Base-by-base conservation (phyloP, 495 filamentous ascomycete species). In the Penicillium bovifimosum region DNA sequence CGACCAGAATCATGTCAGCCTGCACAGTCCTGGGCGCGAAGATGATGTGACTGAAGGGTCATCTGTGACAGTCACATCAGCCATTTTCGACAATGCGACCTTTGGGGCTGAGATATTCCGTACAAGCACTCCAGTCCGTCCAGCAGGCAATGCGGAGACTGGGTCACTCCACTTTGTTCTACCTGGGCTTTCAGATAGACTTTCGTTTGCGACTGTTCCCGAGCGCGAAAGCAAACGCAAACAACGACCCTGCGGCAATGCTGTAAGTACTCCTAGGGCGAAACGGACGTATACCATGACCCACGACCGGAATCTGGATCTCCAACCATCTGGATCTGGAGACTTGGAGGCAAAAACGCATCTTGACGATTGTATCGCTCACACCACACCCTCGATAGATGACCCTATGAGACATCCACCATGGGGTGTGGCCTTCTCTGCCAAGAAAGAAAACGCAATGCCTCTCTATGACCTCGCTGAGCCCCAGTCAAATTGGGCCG, bases 91-190 rank as follows among this genome's bases (percentile, higher is more conserved):
- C 11, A 69, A 74, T 27, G 34, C 54, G 28, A 52, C 50, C 3
- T 71, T 74, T 41, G 71, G 71, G 10, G 42, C 55, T 40, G 55
- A 62, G 17, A 56, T 74, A 4, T 63, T 67, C 42, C 67, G 71
- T 14, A 66, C 60, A 5, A 45, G 50, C 17, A 52, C 49, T 46
- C 46, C 46, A 5, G 2, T 61, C 14, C 56, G 52, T 16, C 49
- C 62, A 17, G 34, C 29, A 0, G 5, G 2, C 17, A 31, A 41
- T 2, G 4, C 9, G 0, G 34, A 20, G 2, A 6, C 11, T 29
- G 17, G 2, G 5, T 41, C 36, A 29, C 14, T 26, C 18, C 6
- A 36, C 14, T 5, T 1, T 5, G 14, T 36, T 5, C 14, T 8
- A 16, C 16, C 34, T 11, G 34, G 16, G n/a, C 7, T 2, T 36